Evolutionary conservation across 2,329 filamentous ascomycete genomes (phyloP), one percentile per base, ranked within the genome.

Genomic region (Coleophoma eucalyptorum): DNA sequence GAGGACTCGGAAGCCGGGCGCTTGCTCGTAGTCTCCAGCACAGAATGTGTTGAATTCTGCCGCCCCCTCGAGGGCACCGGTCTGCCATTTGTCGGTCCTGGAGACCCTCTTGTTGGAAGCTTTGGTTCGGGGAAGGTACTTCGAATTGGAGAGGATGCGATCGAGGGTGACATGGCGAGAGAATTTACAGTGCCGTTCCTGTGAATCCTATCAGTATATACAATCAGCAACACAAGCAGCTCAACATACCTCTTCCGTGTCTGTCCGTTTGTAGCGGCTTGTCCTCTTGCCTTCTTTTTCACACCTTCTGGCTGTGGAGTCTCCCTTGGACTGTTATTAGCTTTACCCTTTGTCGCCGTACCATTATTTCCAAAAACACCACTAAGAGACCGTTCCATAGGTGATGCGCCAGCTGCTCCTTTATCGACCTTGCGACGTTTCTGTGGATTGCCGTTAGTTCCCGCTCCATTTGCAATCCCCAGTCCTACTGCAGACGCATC

Each of bases 391-490:
- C 87, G 82, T 62, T 91, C 88, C 74, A 85, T 82, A 3, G 74
- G 67, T 31, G 72, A 69, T 4, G 69, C 72, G 37, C 75, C 75
- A 53, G 74, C 75, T 13, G 72, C 65, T 10, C 77, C 70, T 52
- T 89, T 89, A 61, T 96, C 90, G 2, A 89, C 84, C 70, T 92
- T 95, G 57, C 91, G 84, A 62, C 90, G 81, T 72, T 96, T 96
- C 20, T 84, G 76, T 26, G 79, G 76, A 49, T 72, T 70, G 19
- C 76, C 72, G 55, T 78, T 81, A 18, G 75, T 67, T 5, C 72
- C 62, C 32, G 72, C 62, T 10, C 77, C 76, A 54, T 81, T 80
- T 44, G 81, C 76, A 52, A 89, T 87, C 38, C 86, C 87, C 34
- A 90, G 70, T 2, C 87, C 87, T 34, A 85, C 71, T 46, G 73